Evolutionary conservation across 306 rosid genomes (phyloP).

Genomic region (Cotoneaster glaucophyllus): DNA sequence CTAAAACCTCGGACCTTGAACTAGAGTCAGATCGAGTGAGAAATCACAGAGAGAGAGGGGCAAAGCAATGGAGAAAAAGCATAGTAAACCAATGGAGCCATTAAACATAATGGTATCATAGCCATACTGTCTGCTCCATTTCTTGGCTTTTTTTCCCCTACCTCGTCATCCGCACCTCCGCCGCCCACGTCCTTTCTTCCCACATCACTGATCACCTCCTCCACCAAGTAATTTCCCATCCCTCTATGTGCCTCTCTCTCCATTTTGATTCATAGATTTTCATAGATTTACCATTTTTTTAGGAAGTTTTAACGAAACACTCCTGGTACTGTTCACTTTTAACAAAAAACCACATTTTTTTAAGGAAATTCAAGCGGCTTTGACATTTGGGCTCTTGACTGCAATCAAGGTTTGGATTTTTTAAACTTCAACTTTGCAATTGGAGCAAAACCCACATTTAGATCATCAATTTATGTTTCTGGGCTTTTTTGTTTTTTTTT

Average conservation of each 20-base stretch:
- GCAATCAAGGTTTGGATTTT: conserved; percentile 50
- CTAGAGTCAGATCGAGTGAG: conserved; percentile 1
- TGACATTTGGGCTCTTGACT: conserved; percentile 48
- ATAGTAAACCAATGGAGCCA: conserved; percentile 29
- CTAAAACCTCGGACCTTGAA: neutral
- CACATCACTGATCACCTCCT: conserved; percentile 37
- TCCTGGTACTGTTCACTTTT: no score
- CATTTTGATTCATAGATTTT: neutral
- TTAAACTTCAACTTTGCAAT: neutral
- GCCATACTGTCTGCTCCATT: conserved; percentile 65
- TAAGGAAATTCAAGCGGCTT: conserved; percentile 64
- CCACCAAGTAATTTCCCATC: conserved; percentile 44
- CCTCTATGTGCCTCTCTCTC: neutral
- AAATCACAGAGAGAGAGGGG: neutral
- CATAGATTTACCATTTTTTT: neutral
- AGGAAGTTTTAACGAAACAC: no score
- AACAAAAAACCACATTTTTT: no score
- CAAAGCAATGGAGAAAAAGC: conserved; percentile 27
- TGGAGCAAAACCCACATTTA: neutral
- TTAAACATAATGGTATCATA: conserved; percentile 61
- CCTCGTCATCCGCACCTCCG: conserved; percentile 56
- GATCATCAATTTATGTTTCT: neutral
- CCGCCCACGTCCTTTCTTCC: conserved; percentile 37
- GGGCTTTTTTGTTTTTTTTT: neutral
- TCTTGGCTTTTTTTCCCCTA: conserved; percentile 74